phyloP scores from a whole-genome alignment of 192 early-diverging fungal species.

The Podila minutissima region DNA sequence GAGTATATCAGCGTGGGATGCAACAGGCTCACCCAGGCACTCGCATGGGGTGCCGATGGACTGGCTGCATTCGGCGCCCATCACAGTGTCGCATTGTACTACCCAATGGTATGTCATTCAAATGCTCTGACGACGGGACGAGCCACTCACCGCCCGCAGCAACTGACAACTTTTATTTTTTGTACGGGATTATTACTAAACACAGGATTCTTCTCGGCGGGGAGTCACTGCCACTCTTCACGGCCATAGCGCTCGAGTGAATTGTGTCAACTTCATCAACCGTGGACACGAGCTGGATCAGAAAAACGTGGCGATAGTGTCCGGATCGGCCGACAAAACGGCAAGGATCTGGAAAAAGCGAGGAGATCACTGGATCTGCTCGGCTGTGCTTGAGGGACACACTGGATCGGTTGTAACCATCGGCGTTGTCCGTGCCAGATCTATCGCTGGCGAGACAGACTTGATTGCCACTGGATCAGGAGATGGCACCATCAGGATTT shows the following conservation, averaged over 20 bases:
- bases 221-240: conserved; percentile 70
- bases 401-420: conserved; percentile 71
- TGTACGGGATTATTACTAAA: background rate
- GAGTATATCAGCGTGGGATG: conserved; percentile 73
- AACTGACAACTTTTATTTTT: conserved; percentile 4
- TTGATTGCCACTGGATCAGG: conserved; percentile 73
- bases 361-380: conserved; percentile 63
- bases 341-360: conserved; percentile 76
- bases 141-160: background rate
- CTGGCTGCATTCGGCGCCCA: conserved; percentile 80
- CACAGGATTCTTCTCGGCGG: conserved; percentile 53
- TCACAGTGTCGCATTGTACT: conserved; percentile 75
- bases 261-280: conserved; percentile 77
- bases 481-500: conserved; percentile 78
- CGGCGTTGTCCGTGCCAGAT: conserved; percentile 61
- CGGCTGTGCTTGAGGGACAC: conserved; percentile 75
- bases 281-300: conserved; percentile 57
- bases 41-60: conserved; percentile 67
- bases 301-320: conserved; percentile 72
- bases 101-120: conserved; percentile 64
- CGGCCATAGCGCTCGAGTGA: conserved; percentile 83
- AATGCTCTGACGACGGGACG: too few relatives aligned
- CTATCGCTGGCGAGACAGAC: conserved; percentile 55
- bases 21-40: conserved; percentile 71
- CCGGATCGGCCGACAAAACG: conserved; percentile 84